These are phyloP conservation scores for Skeletonema menzelii DNA, from an alignment of 108 stramenopile genomes.

Conservation along the genomic window DNA sequence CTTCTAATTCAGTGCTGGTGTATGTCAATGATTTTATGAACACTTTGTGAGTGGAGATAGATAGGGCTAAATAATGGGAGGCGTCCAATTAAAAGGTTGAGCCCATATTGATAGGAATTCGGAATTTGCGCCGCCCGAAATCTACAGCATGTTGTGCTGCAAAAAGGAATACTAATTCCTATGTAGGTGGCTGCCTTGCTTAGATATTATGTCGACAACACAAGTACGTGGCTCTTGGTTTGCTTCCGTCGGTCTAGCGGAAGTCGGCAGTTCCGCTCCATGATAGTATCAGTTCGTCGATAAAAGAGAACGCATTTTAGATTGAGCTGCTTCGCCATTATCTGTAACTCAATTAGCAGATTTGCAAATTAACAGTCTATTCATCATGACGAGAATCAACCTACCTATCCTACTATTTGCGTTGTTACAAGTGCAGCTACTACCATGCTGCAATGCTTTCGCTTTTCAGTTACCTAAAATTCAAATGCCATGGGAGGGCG, in stretches of 20 bases:
- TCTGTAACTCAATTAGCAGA: no score
- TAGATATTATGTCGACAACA: no score
- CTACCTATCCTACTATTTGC: neutral
- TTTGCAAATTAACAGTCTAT: no score
- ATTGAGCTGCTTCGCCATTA: no score
- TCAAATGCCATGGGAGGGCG: slow-evolving; percentile 16
- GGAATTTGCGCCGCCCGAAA: neutral
- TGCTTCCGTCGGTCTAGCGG: neutral
- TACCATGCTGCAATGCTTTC: slow-evolving; percentile 5
- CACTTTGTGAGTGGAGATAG: no score
- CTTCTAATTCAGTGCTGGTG: neutral
- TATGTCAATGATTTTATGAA: no score
- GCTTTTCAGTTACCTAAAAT: slow-evolving; percentile 22
- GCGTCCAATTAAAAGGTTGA: no score
- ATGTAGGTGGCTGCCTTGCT: neutral
- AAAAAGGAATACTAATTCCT: neutral
- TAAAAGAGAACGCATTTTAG: no score
- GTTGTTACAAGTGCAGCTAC: neutral
- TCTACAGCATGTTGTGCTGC: neutral
- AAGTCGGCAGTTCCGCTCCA: neutral
- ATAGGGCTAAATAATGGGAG: no score
- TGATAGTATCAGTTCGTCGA: no score
- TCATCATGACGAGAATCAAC: neutral
- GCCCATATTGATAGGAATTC: neutral
- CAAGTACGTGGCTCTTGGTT: neutral